Base-by-base conservation (phyloP, 371 early-diverging fungal genomes). In the Lichtheimia corymbifera region DNA sequence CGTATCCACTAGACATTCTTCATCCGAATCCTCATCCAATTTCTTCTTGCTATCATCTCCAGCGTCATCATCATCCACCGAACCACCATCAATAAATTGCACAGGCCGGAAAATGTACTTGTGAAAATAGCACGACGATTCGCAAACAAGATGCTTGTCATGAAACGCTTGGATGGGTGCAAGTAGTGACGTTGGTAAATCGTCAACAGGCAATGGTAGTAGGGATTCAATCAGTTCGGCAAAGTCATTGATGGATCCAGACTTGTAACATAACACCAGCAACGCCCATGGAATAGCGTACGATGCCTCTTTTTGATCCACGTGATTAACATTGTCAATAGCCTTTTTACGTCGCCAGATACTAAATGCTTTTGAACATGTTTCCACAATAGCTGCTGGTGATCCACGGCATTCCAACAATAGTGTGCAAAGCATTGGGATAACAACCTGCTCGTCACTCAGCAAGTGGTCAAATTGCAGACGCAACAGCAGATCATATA, bases 141-240 rank as follows among this genome's bases (percentile, higher is more conserved):
- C 51, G 35, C 63, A 66, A 6, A 61, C 45, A 7, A 70, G 24
- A 51, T 67, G 64, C 3, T 24, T 55, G 27, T 78, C 76, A 52
- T 78, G 76, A 45, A 75, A 70, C 2, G 62, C 49, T 28, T 78
- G 79, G 22, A 78, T 53, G 1, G 71, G 66, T 12, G 69, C 70
- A 35, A 74, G 43, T 9, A 77, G 15, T 0, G 78, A 72, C 11
- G 70, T 61, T 9, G 74, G 71, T 15, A 66, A 14, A 9, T 27
- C 41, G 27, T 35, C 47, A 28, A 43, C 50, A 24, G 56, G 50
- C 17, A 41, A 22, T 43, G 49, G 20, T 17, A 57, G 4, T 2
- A 70, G 13, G 14, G 18, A 45, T 1, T 50, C 17, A 2, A 72
- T 35, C 1, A 70, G 35, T 43, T 70, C 55, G 11, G 42, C 24